Evolutionary conservation across 495 filamentous ascomycete genomes (phyloP), one percentile per base, ranked within the genome.

Genomic region (Xylaria acuta): DNA sequence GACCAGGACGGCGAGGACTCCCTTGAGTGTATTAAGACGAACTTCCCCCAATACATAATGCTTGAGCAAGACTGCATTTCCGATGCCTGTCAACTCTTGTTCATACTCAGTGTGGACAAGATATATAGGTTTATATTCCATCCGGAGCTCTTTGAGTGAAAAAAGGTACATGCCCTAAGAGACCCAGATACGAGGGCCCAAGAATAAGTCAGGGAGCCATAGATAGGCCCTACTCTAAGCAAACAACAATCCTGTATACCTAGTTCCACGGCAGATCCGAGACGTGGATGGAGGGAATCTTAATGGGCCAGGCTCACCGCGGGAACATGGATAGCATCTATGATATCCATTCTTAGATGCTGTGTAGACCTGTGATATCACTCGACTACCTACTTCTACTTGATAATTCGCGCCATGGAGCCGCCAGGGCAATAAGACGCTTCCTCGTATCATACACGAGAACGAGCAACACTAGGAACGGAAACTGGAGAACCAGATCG

Each of bases 11-110:
- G 5, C 27, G 43, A 38, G 38, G 30, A 34, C 36, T 58, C 14
- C 16, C 22, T 68, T 36, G 36, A 41, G 30, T 68, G 64, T 59
- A 56, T 22, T 0, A 38, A 45, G 40, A 58, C 22, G 16, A 49
- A 27, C 25, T 64, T 18, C 45, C 45, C 20, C 7, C 38, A 53
- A 51, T 51, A 66, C 45, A 53, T 53, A 22, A 53, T 66, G 40
- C 7, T 34, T 38, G n/a, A 14, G 5, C 14, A 20, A 56, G 5
- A 40, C 20, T 40, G 6, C 30, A 2, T 27, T 51, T 32, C 11
- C 5, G 20, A n/a, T 22, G 25, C 18, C 45, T 25, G n/a, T 47
- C 27, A 56, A 51, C 16, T 27, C 22, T 56, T 11, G 2, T 5
- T 30, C 9, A 14, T 56, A 5, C 51, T 30, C 5, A 30, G 51